Evolutionary conservation across 202 grass and related monocot genomes (phyloP).

Genomic region (Tripidium arundinaceum): DNA sequence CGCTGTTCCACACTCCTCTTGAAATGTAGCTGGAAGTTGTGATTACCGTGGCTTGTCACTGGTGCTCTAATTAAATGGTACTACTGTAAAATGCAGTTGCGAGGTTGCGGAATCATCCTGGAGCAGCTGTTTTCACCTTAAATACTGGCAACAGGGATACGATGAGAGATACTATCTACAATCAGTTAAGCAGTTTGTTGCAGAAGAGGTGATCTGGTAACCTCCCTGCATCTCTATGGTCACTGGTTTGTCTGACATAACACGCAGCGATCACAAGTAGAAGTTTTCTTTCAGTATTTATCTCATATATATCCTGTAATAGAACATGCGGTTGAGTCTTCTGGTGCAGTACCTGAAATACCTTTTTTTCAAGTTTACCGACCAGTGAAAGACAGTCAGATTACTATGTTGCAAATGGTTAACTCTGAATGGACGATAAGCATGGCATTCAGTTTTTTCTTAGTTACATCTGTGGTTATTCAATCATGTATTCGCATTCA

Average conservation of each 20-base stretch:
- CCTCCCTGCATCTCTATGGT: too few species aligned
- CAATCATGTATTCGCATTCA: constrained; percentile 21
- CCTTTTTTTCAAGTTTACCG: not conserved
- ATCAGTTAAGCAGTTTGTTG: constrained; percentile 53
- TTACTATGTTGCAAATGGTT: not conserved
- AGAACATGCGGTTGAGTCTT: not conserved
- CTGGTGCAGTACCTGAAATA: constrained; percentile 21
- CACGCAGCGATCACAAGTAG: not conserved
- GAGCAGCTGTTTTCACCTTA: constrained; percentile 62
- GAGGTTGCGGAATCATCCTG: constrained; percentile 94
- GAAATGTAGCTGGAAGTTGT: not conserved
- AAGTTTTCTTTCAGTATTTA: not conserved
- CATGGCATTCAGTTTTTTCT: not conserved
- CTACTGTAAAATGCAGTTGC: constrained; percentile 51
- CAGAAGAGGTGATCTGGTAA: constrained; percentile 39
- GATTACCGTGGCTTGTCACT: not conserved
- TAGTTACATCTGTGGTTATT: not conserved
- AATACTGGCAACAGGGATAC: constrained; percentile 61
- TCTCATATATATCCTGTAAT: constrained; percentile 24
- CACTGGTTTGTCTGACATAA: constrained; percentile 12
- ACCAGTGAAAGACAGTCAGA: not conserved
- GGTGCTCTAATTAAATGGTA: not conserved
- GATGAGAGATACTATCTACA: constrained; percentile 57
- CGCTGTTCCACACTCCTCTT: not conserved
- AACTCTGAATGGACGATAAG: constrained; percentile 13